Base-by-base conservation (phyloP, 106 monocot genomes). In the Dioscorea zingiberensis region DNA sequence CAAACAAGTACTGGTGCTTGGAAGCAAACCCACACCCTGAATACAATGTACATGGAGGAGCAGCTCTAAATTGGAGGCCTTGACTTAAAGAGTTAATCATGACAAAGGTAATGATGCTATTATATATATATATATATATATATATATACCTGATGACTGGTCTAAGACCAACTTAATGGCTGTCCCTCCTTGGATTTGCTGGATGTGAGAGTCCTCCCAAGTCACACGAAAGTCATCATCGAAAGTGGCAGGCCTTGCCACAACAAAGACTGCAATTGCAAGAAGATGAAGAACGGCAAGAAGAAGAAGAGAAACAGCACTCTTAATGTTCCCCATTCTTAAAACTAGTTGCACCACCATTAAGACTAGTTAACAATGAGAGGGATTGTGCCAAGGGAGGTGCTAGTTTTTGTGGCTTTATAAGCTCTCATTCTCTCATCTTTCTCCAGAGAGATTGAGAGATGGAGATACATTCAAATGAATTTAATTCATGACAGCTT, bases 1-100 rank as follows among this genome's bases (percentile, higher is more conserved):
- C 81, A 30, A 63, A 76, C 57, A 77, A 44, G 68, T 56, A 80
- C 28, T 74, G 58, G 44, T 71, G 21, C 59, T 62, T 75, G 21
- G 80, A 80, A 46, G 70, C 67, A 55, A 75, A 75, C 30, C 80
- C 80, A 47, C 73, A 80, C 54, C 81, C 76, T 75, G 58, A n/a
- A 21, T 2, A 32, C 15, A 14, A 16, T 17, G 23, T n/a, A n/a
- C n/a, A n/a, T n/a, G n/a, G n/a, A n/a, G n/a, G n/a, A n/a, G n/a
- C n/a, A n/a, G n/a, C n/a, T n/a, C n/a, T n/a, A n/a, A n/a, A n/a
- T n/a, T n/a, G n/a, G n/a, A n/a, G n/a, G n/a, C n/a, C n/a, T n/a
- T n/a, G n/a, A n/a, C n/a, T n/a, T n/a, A n/a, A n/a, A n/a, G n/a
- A n/a, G n/a, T n/a, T n/a, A n/a, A n/a, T n/a, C n/a, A n/a, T n/a